Evolutionary conservation across 805 yeast genomes (phyloP).

Genomic region (Sungouiozyma ichnusensis): DNA sequence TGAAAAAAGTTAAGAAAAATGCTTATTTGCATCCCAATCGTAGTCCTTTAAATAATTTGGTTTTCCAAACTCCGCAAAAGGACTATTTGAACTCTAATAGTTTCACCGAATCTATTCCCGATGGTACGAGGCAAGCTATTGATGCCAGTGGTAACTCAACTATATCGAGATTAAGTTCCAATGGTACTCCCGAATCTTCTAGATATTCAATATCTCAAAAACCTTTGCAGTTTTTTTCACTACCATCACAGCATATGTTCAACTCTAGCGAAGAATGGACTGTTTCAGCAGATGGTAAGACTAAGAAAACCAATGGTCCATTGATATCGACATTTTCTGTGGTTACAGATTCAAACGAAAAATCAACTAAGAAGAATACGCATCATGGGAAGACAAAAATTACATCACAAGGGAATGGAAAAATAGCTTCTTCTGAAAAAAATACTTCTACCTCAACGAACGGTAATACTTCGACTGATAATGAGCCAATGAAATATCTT

Average conservation of each 20-base stretch:
- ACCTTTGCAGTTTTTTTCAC: slow-evolving; percentile 27
- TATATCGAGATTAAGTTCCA: slow-evolving; percentile 8
- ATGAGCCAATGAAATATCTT: background rate
- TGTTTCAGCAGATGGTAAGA: background rate
- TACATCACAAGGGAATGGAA: background rate
- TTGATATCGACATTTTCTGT: background rate
- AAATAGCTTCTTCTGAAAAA: background rate
- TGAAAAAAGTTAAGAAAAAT: slow-evolving; percentile 4
- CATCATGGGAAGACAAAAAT: background rate
- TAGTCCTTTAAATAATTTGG: slow-evolving; percentile 26
- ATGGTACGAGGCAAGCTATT: background rate
- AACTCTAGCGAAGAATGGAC: background rate
- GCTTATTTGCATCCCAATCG: slow-evolving; percentile 19
- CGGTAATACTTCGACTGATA: background rate
- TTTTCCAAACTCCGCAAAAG: slow-evolving; percentile 29
- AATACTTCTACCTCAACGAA: background rate
- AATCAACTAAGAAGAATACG: background rate
- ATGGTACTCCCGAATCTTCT: slow-evolving; percentile 13
- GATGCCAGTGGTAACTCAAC: slow-evolving; percentile 8
- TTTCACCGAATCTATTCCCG: slow-evolving; percentile 1
- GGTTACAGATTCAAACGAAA: background rate
- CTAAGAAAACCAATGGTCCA: background rate
- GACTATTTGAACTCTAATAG: slow-evolving; percentile 2
- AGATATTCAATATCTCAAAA: slow-evolving; percentile 28
- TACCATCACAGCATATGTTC: slow-evolving; percentile 14